Percentiles rank a stretch among this genome's conserved stretches.
Conservation (phyloP, 176 grass and related monocot genomes). For the Puccinellia tenuiflora region DNA sequence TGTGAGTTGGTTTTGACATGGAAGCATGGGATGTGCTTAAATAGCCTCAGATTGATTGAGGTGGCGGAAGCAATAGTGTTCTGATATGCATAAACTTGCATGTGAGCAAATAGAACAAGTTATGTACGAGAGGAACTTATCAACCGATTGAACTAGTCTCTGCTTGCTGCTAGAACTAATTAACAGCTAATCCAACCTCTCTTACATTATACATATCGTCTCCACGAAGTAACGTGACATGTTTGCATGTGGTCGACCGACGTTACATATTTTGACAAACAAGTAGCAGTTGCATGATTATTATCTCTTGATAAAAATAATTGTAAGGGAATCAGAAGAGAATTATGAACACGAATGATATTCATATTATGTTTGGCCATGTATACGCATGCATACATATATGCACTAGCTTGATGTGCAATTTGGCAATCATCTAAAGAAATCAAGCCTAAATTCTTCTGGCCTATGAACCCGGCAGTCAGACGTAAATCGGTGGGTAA, state of each 20-base stretch:
- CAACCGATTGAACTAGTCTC: background rate
- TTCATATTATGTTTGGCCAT: background rate
- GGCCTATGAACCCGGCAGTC: no score
- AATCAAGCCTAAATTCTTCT: no score
- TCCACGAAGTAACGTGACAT: background rate
- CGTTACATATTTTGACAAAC: background rate
- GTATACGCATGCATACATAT: background rate
- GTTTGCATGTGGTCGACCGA: no score
- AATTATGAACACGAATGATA: background rate
- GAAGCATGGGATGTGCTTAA: background rate
- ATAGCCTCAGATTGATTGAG: background rate
- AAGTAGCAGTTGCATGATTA: background rate
- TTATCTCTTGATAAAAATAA: background rate
- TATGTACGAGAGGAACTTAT: background rate
- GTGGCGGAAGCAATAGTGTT: background rate
- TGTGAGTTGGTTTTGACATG: background rate
- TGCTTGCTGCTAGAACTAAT: background rate
- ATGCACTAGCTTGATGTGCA: background rate
- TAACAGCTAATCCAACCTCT: background rate
- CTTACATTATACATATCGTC: background rate
- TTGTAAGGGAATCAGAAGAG: background rate
- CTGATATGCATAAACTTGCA: background rate
- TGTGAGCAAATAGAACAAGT: background rate
- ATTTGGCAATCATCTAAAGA: background rate
- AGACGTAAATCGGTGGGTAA: background rate